Evolutionary conservation across 1,284 basidiomycete species (phyloP), one percentile per base, ranked within the genome.

Genomic region (Cutaneotrichosporon sp.): DNA sequence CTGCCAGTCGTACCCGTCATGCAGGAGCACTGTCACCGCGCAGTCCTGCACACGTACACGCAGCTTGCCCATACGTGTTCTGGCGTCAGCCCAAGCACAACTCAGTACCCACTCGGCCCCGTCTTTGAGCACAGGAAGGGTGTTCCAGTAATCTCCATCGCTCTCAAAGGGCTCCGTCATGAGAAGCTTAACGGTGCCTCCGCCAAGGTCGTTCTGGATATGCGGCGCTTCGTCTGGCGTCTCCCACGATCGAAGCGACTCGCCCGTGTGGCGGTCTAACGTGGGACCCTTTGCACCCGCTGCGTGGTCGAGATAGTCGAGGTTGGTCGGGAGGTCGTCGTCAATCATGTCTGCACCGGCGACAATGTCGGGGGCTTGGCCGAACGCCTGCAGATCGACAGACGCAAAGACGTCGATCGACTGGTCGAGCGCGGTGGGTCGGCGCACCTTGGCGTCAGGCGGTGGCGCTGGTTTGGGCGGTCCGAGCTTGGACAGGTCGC

Each of bases 1-100:
- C 1, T 73, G 74, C 92, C 94, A 98, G 68, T 98, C 96, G 66
- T 92, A 98, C 1, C 94, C 92, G 54, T 92, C 89, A 66, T 93
- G 87, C 7, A 97, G 78, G 54, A 84, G 79, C 33, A 96, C 66
- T 0, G 79, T 81, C 36, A 88, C 70, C 56, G 86, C 79, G 43
- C 80, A 83, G 46, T 86, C 75, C 42, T 81, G 78, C 2, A 88
- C 62, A 18, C 82, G 80, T 35, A 90, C 66, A 23, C 64, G 59
- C 3, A 57, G 26, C 49, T 58, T 61, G 47, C 62, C 59, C 34
- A 58, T 18, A 3, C 49, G 51, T 4, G 60, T 61, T 20, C 64
- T 65, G 34, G 12, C n/a, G 23, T 55, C 47, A 54, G 52, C 36
- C 15, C 38, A 26, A 4, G 21, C 7, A 14, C 23, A 46, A 17